phyloP scores from a whole-genome alignment of 2,329 filamentous ascomycete genomes.

The Ustulina deusta region DNA sequence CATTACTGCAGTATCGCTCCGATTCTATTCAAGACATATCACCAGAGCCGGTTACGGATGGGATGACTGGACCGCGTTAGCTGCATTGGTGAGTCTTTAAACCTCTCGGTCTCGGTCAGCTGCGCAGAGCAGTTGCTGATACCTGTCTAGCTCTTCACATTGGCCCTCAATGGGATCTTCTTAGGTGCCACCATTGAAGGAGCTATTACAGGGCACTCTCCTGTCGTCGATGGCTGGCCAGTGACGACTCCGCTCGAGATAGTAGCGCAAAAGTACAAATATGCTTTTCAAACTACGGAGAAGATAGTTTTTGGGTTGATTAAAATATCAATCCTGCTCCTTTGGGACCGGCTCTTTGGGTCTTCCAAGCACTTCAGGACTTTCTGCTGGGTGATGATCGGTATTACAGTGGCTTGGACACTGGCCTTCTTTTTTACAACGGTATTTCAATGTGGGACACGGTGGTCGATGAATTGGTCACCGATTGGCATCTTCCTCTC shows the following conservation, averaged over 20 bases:
- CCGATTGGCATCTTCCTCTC: conserved; percentile 30
- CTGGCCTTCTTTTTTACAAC: conserved; percentile 44
- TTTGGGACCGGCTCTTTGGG: conserved; percentile 43
- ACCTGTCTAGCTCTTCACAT: conserved; percentile 15
- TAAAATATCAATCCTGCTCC: conserved; percentile 44
- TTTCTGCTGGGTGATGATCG: conserved; percentile 10
- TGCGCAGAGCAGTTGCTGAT: not conserved
- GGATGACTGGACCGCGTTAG: conserved; percentile 39
- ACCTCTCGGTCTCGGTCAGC: not conserved
- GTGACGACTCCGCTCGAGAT: conserved; percentile 33
- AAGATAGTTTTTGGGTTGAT: conserved; percentile 42
- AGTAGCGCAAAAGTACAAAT: conserved; percentile 40
- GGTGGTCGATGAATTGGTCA: conserved; percentile 38
- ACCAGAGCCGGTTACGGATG: conserved; percentile 23
- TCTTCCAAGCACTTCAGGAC: not conserved
- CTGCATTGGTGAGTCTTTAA: conserved; percentile 7
- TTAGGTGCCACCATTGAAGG: conserved; percentile 32
- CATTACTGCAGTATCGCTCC: conserved; percentile 16
- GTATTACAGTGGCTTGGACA: conserved; percentile 33
- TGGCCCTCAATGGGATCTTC: conserved; percentile 36
- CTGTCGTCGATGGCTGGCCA: conserved; percentile 27
- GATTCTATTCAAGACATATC: conserved; percentile 36
- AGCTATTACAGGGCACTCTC: conserved; percentile 28
- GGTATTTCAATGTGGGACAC: conserved; percentile 40
- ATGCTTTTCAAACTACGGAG: conserved; percentile 41